phyloP scores from a whole-genome alignment of 441 rosid genomes.

The Iberis amara region DNA sequence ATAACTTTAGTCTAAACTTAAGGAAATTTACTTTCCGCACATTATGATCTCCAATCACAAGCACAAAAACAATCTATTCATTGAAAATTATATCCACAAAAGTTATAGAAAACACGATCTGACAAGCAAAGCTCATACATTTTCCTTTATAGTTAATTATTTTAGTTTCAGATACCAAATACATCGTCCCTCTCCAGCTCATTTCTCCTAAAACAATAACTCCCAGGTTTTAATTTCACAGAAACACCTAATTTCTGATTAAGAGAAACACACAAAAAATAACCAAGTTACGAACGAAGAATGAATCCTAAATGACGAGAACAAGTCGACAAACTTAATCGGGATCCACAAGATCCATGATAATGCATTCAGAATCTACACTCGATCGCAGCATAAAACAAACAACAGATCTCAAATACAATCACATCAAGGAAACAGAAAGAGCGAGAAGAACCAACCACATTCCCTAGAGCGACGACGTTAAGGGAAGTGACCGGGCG shows the following conservation, averaged over 20 bases:
- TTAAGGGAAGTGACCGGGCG: constrained; percentile 71
- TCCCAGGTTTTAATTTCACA: neutral
- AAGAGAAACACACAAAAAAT: neutral
- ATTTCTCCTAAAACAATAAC: neutral
- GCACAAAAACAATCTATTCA: neutral
- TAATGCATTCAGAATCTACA: constrained; percentile 20
- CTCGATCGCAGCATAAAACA: neutral
- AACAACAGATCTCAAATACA: neutral
- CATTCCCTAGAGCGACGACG: constrained; percentile 78
- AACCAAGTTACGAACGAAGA: constrained; percentile 16
- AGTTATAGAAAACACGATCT: constrained; percentile 2
- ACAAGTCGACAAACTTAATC: constrained; percentile 12
- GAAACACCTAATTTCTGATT: neutral
- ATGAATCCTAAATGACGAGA: constrained; percentile 21
- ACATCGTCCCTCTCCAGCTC: constrained; percentile 13
- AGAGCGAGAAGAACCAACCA: constrained; percentile 35
- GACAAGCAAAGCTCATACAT: constrained; percentile 1
- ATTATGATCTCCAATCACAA: neutral
- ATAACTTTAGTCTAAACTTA: constrained; percentile 10
- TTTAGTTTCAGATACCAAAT: constrained; percentile 7
- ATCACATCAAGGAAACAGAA: neutral
- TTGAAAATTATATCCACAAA: constrained; percentile 6
- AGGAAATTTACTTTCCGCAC: neutral
- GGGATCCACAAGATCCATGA: constrained; percentile 30
- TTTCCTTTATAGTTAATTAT: constrained; percentile 3